These are phyloP conservation scores for Domatiomyces globalis DNA, from an alignment of 2,329 filamentous ascomycete species.

Conservation along the genomic window DNA sequence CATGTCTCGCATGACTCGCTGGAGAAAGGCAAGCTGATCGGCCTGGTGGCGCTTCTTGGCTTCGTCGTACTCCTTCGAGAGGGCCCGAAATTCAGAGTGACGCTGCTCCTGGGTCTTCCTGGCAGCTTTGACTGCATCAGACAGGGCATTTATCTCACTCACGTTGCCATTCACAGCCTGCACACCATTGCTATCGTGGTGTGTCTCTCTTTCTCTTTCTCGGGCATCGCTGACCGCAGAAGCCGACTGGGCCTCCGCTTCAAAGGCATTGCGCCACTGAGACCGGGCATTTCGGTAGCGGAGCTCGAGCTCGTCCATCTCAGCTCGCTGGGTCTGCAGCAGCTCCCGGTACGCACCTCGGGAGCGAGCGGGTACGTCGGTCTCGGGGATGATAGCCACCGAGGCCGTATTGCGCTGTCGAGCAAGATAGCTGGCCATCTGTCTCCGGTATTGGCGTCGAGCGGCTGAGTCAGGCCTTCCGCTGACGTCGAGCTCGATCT, in stretches of 20 bases:
- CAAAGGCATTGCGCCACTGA: neutral
- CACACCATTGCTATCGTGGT: neutral
- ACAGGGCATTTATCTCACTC: neutral
- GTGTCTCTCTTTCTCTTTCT: neutral
- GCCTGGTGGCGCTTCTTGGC: neutral
- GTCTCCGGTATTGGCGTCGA: conserved; percentile 4
- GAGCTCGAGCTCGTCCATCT: neutral
- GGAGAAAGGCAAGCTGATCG: neutral
- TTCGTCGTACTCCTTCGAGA: neutral
- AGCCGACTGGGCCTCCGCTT: neutral
- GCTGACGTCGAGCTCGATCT: conserved; percentile 11
- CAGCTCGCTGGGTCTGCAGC: neutral
- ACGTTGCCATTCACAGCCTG: neutral
- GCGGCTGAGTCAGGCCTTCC: conserved; percentile 7
- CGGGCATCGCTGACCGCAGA: neutral
- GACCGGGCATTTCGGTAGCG: neutral
- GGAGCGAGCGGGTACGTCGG: neutral
- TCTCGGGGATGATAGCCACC: neutral
- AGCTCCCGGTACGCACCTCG: neutral
- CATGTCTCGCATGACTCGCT: neutral
- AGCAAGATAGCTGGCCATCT: conserved; percentile 1
- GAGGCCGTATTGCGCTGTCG: conserved; percentile 1
- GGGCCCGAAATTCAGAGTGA: neutral
- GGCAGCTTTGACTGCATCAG: neutral
- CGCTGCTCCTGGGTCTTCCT: neutral